Percentiles rank a stretch among this genome's conserved stretches.
Evolutionary conservation across 768 basidiomycete species (phyloP).

Genomic region (Leccinum uliginosum): DNA sequence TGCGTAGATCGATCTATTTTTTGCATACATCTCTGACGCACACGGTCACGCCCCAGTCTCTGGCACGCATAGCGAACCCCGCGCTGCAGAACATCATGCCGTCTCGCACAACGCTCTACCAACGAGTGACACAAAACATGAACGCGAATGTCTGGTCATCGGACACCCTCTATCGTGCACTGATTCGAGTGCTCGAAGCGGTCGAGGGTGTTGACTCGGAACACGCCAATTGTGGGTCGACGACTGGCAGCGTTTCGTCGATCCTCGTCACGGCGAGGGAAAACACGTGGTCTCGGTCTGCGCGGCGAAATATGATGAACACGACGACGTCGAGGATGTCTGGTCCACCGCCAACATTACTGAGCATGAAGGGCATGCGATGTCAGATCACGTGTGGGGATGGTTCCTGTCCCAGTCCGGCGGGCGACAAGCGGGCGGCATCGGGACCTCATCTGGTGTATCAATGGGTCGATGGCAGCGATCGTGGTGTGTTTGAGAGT

Average conservation of each 20-base stretch:
- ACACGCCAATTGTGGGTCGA: neutral
- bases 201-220: slow-evolving; percentile 28
- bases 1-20: slow-evolving; percentile 35
- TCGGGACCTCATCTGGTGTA: slow-evolving; percentile 32
- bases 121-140: slow-evolving; percentile 26
- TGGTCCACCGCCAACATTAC: neutral
- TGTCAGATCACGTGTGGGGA: slow-evolving; percentile 25
- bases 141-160: slow-evolving; percentile 2
- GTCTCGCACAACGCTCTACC: slow-evolving; percentile 49
- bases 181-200: slow-evolving; percentile 31
- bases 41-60: slow-evolving; percentile 20
- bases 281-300: slow-evolving; percentile 70
- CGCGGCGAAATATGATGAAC: slow-evolving; percentile 43
- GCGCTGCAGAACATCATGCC: slow-evolving; percentile 54
- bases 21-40: neutral
- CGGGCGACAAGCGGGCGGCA: slow-evolving; percentile 6
- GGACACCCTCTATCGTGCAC: slow-evolving; percentile 8
- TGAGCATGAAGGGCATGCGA: slow-evolving; percentile 13
- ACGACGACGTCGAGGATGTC: neutral
- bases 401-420: slow-evolving; percentile 13
- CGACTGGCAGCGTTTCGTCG: neutral
- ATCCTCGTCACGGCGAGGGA: slow-evolving; percentile 28
- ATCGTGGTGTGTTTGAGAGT: slow-evolving; percentile 58
- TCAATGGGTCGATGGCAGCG: slow-evolving; percentile 60
- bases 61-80: slow-evolving; percentile 37